Evolutionary conservation across 192 early-diverging fungal species (phyloP).

Genomic region (Paraglomus occultum): DNA sequence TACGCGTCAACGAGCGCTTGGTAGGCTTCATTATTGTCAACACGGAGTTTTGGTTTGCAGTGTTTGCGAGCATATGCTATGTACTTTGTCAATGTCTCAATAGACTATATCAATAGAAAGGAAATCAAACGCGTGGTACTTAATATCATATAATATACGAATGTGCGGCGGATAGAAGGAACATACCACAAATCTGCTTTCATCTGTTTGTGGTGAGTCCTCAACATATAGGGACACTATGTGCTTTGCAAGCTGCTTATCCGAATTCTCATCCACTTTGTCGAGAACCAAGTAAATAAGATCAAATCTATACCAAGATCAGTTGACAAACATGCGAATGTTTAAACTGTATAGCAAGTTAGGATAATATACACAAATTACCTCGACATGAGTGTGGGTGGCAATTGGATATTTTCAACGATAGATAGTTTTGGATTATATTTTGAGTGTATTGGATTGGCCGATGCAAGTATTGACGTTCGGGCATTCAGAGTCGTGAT

Average conservation of each 20-base stretch:
- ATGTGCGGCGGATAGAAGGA: not conserved
- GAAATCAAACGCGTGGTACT: not conserved
- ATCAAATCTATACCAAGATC: constrained; percentile 71
- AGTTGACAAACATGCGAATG: not conserved
- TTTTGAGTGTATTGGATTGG: constrained; percentile 92
- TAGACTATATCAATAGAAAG: constrained; percentile 48
- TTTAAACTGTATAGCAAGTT: not conserved
- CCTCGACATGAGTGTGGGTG: constrained; percentile 90
- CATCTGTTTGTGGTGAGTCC: constrained; percentile 49
- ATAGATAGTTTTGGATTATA: constrained; percentile 81
- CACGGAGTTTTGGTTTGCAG: constrained; percentile 69
- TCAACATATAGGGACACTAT: constrained; percentile 85
- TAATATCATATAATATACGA: not conserved
- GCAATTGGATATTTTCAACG: constrained; percentile 87
- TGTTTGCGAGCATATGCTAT: constrained; percentile 83
- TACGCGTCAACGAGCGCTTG: constrained; percentile 77
- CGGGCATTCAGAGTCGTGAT: constrained; percentile 97
- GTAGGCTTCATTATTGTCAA: constrained; percentile 64
- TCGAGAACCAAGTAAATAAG: constrained; percentile 90
- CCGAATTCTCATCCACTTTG: constrained; percentile 79
- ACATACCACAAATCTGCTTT: constrained; percentile 43
- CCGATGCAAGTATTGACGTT: constrained; percentile 90
- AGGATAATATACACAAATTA: constrained; percentile 30
- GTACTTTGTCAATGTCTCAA: constrained; percentile 86
- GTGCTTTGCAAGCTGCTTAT: constrained; percentile 86